Evolutionary conservation across 176 grass and related monocot genomes (phyloP), one percentile per base, ranked within the genome.

Genomic region (Tillandsia fasciculata): DNA sequence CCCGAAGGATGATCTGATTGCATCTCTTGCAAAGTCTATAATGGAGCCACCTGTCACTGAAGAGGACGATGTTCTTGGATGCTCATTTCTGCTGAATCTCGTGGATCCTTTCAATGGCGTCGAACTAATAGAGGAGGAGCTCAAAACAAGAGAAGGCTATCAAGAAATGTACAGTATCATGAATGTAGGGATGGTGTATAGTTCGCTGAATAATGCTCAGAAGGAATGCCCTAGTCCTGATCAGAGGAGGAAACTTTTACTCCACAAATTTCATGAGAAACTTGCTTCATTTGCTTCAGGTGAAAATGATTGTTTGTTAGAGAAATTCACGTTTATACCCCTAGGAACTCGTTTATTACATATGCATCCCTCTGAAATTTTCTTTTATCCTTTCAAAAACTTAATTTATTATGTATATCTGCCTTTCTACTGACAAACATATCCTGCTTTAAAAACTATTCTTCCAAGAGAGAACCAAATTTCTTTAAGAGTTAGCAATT

Each of bases 141-240:
- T 96, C 12, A 87, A 90, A 80, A 80, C 64, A 49, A 87, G 89
- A 79, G 76, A 76, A 72, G 82, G 73, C 67, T 89, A 89, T 87
- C 82, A 87, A 77, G 84, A 96, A 79, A 86, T 96, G 71, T 84
- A 79, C 79, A 92, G 79, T 73, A 81, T 96, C 54, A 96, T 96
- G 93, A 88, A 79, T 68, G 63, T 96, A 65, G 93, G 93, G 65
- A 92, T 92, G 89, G 64, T 58, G 78, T 96, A 91, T 82, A 89
- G 88, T 84, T 87, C 86, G 26, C 84, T 96, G 76, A 92, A 92
- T 59, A 92, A 82, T 89, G 83, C 79, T 57, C 83, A 88, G 78
- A 85, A 87, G 84, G 86, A 87, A 82, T 97, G 86, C 56, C 84
- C 81, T 24, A 83, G 67, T 74, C 86, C 86, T 77, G 82, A 92